Percentiles rank a stretch among this genome's conserved stretches.
These are phyloP conservation scores for Podochytrium sp. DNA, from an alignment of 192 early-diverging fungal species.

Conservation along the genomic window DNA sequence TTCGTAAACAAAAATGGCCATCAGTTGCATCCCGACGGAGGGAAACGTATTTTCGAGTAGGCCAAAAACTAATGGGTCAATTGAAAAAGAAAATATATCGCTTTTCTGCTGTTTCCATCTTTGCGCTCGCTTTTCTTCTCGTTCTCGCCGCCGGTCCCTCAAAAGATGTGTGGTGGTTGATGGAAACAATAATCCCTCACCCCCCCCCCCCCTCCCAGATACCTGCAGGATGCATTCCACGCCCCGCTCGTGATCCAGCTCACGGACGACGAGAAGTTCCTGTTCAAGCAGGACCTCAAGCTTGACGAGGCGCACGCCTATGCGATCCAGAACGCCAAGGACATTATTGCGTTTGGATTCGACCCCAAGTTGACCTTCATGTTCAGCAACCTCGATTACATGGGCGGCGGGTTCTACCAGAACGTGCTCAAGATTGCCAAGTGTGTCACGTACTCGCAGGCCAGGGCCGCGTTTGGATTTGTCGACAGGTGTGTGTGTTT, in stretches of 20 bases:
- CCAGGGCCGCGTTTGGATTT: conserved; percentile 92
- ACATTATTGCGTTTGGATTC: conserved; percentile 95
- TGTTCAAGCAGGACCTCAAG: conserved; percentile 90
- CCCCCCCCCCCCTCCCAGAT: conserved; percentile 51
- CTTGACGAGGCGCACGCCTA: conserved; percentile 79
- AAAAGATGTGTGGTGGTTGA: no score
- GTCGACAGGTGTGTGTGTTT: conserved; percentile 59
- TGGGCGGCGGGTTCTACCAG: conserved; percentile 92
- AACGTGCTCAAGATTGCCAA: conserved; percentile 90
- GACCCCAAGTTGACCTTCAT: conserved; percentile 96
- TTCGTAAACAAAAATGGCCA: no score
- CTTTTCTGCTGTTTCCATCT: no score
- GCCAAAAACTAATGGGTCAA: no score
- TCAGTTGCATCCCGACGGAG: no score
- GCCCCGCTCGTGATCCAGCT: conserved; percentile 94
- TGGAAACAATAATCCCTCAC: no score
- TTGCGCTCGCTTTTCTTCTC: no score
- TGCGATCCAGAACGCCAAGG: conserved; percentile 80
- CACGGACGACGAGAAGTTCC: conserved; percentile 98
- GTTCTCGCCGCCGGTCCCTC: no score
- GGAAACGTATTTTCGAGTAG: no score
- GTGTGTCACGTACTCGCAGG: conserved; percentile 80
- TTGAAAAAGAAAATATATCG: no score
- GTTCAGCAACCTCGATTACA: conserved; percentile 89
- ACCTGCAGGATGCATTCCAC: conserved; percentile 95